Percentiles rank a stretch among this genome's conserved stretches.
phyloP scores from a whole-genome alignment of 768 basidiomycete genomes.

The Ramaria rubella region DNA sequence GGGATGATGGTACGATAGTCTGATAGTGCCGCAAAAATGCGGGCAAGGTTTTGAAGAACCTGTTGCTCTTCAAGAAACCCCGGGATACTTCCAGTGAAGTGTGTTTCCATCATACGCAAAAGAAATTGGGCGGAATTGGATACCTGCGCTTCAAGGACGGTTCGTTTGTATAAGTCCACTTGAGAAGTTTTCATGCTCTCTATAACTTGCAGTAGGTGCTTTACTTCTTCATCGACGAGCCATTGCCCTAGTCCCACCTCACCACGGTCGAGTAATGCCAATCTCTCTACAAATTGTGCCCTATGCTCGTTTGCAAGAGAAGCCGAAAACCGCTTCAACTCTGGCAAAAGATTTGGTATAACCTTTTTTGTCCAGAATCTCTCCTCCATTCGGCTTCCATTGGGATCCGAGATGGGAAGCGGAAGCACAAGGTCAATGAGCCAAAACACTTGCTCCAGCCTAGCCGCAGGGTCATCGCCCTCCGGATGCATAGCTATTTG shows the following conservation, averaged over 20 bases:
- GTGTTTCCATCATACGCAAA: conserved; percentile 24
- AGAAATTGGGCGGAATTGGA: conserved; percentile 5
- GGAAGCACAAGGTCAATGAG: conserved; percentile 58
- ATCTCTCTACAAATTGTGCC: conserved; percentile 44
- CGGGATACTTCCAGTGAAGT: not conserved
- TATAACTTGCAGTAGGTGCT: conserved; percentile 38
- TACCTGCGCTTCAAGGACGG: conserved; percentile 43
- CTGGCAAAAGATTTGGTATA: conserved; percentile 49
- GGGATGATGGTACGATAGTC: conserved; percentile 42
- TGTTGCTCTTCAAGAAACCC: not conserved
- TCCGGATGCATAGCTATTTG: conserved; percentile 35
- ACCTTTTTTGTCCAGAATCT: conserved; percentile 44
- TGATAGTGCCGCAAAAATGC: conserved; percentile 36
- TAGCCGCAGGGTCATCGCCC: conserved; percentile 50
- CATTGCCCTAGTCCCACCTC: conserved; percentile 58
- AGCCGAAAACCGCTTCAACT: conserved; percentile 50
- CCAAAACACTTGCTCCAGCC: conserved; percentile 46
- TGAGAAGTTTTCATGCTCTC: conserved; percentile 27
- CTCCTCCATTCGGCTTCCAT: conserved; percentile 28
- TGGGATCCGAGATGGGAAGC: conserved; percentile 10
- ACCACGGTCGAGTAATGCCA: conserved; percentile 52
- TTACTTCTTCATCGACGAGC: conserved; percentile 60
- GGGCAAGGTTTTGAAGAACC: not conserved
- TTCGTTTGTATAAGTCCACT: conserved; percentile 28
- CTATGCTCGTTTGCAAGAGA: conserved; percentile 51